A percentile compares a stretch with the other conserved stretches of the same genome.
Conservation (phyloP, 495 filamentous ascomycete genomes). For the Trichodelitschia bisporula region DNA sequence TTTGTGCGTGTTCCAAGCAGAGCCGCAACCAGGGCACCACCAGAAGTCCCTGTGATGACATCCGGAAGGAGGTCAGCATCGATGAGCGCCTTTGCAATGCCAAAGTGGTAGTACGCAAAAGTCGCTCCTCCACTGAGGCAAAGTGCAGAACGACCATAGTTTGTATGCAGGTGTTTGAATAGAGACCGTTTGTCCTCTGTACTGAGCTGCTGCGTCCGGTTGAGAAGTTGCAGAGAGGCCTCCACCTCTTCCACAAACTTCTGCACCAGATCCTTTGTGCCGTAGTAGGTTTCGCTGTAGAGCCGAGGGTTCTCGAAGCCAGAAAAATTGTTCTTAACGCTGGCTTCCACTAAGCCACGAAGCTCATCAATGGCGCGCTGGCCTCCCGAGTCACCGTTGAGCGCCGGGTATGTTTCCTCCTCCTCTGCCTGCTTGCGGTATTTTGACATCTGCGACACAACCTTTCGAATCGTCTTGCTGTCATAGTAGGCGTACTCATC, state of each 20-base stretch:
- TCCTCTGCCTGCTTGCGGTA: slow-evolving; percentile 30
- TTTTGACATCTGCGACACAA: slow-evolving; percentile 45
- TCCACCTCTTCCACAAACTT: slow-evolving; percentile 59
- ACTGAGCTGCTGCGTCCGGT: slow-evolving; percentile 36
- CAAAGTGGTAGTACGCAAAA: slow-evolving; percentile 94
- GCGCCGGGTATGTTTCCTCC: slow-evolving; percentile 15
- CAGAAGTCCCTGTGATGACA: slow-evolving; percentile 88
- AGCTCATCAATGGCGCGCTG: slow-evolving; percentile 42
- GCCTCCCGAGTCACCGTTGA: slow-evolving; percentile 4
- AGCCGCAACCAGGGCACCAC: slow-evolving; percentile 76
- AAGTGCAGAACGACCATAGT: slow-evolving; percentile 77
- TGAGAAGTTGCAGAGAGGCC: slow-evolving; percentile 37
- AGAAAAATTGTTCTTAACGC: slow-evolving; percentile 91
- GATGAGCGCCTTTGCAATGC: slow-evolving; percentile 71
- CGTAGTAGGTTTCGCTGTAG: slow-evolving; percentile 90
- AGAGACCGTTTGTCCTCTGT: slow-evolving; percentile 52
- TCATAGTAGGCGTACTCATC: slow-evolving; percentile 95
- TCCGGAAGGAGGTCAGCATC: slow-evolving; percentile 71
- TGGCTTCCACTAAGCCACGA: slow-evolving; percentile 52
- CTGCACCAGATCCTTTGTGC: slow-evolving; percentile 82
- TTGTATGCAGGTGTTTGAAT: slow-evolving; percentile 72
- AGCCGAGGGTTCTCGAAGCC: slow-evolving; percentile 85
- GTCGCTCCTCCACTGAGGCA: slow-evolving; percentile 87
- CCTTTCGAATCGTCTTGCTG: slow-evolving; percentile 49
- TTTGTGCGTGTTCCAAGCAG: slow-evolving; percentile 77